Conservation (phyloP, 1,284 basidiomycete species). For the Cutaneotrichosporon spelunceum region DNA sequence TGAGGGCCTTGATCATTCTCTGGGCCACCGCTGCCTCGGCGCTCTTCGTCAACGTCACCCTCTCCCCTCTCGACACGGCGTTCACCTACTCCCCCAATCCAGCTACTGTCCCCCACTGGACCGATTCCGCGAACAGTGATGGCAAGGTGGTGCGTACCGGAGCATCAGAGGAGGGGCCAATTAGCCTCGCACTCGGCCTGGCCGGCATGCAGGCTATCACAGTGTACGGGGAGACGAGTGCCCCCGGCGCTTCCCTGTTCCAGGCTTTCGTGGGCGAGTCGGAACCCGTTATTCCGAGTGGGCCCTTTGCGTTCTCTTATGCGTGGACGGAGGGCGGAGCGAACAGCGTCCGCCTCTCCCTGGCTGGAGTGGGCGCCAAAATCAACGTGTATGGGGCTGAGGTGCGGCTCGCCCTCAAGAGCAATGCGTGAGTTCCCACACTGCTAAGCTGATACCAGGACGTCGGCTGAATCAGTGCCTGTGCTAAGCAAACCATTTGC, state of each 20-base stretch:
- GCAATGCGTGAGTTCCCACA: neutral
- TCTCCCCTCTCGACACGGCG: neutral
- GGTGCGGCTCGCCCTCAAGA: neutral
- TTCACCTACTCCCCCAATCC: neutral
- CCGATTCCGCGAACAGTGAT: neutral
- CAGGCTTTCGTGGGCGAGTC: neutral
- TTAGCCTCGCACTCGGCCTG: neutral
- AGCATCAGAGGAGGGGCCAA: neutral
- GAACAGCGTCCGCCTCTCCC: neutral
- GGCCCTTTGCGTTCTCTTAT: neutral
- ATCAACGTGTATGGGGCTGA: neutral
- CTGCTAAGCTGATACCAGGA: neutral
- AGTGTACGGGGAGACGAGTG: neutral
- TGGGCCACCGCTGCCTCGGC: neutral
- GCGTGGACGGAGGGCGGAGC: neutral
- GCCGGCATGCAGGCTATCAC: neutral
- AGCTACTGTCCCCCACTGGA: neutral
- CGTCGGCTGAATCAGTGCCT: neutral
- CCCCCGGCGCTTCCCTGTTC: neutral
- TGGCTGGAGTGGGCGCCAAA: neutral
- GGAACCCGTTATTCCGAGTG: neutral
- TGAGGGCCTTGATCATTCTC: neutral
- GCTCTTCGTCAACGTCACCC: neutral
- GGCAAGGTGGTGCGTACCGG: neutral
- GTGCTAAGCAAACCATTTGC: neutral